phyloP scores from a whole-genome alignment of 1,139 yeast genomes.

The Hemisphaericaspora lyxosophila region DNA sequence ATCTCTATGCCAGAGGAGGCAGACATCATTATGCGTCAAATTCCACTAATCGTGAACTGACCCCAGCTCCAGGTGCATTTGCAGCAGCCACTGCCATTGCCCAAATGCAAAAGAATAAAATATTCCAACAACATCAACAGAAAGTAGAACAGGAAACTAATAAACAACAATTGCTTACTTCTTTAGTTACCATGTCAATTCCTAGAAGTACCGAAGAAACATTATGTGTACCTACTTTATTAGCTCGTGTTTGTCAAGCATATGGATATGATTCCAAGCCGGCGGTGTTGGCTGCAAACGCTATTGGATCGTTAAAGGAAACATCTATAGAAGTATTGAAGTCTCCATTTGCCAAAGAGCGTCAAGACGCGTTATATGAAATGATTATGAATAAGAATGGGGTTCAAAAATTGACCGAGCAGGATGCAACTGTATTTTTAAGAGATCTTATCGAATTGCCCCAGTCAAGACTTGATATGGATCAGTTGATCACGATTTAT shows the following conservation, averaged over 20 bases:
- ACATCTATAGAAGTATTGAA: slow-evolving; percentile 14
- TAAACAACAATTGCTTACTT: slow-evolving; percentile 56
- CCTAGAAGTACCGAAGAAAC: slow-evolving; percentile 81
- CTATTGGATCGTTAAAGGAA: slow-evolving; percentile 68
- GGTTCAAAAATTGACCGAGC: slow-evolving; percentile 22
- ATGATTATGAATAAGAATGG: slow-evolving; percentile 34
- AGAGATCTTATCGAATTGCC: slow-evolving; percentile 51
- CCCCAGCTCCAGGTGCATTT: slow-evolving; percentile 73
- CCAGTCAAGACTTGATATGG: slow-evolving; percentile 50
- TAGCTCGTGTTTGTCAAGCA: slow-evolving; percentile 65
- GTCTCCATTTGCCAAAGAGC: slow-evolving; percentile 12
- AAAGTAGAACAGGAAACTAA: slow-evolving; percentile 31
- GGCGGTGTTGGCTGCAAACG: slow-evolving; percentile 64
- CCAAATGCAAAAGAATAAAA: slow-evolving; percentile 44
- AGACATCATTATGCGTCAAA: slow-evolving; percentile 19
- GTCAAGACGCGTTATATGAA: slow-evolving; percentile 18
- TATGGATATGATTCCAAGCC: slow-evolving; percentile 72
- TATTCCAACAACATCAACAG: slow-evolving; percentile 15
- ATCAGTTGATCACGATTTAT: slow-evolving; percentile 56
- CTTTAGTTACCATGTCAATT: slow-evolving; percentile 67
- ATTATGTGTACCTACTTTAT: slow-evolving; percentile 64
- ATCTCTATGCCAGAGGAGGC: neutral
- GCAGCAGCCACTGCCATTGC: slow-evolving; percentile 74
- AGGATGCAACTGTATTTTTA: slow-evolving; percentile 47
- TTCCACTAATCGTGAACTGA: slow-evolving; percentile 34